These are phyloP conservation scores for Tephrocybe rancida DNA, from an alignment of 768 basidiomycete species.

Conservation along the genomic window DNA sequence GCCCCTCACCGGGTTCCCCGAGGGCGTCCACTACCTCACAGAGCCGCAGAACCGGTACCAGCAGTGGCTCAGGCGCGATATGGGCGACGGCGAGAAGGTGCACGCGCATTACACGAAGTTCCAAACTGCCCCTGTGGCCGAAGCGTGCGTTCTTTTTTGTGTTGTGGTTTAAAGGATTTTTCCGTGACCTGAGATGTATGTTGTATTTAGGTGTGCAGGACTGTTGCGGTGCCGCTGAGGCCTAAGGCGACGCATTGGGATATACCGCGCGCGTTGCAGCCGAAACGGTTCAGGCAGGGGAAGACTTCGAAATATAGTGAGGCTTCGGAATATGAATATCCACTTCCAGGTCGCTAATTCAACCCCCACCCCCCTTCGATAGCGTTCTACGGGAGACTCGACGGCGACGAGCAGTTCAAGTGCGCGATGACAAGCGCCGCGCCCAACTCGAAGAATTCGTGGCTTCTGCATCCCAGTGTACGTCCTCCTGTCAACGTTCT, in stretches of 20 bases:
- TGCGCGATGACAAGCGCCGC: slow-evolving; percentile 62
- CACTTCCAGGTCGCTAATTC: no score
- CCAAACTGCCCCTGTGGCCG: slow-evolving; percentile 43
- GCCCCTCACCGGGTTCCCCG: slow-evolving; percentile 47
- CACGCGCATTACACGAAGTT: slow-evolving; percentile 58
- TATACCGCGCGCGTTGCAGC: slow-evolving; percentile 31
- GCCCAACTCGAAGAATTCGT: slow-evolving; percentile 52
- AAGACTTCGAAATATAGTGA: no score
- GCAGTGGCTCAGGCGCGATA: slow-evolving; percentile 28
- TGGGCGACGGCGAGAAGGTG: slow-evolving; percentile 37
- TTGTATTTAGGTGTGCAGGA: slow-evolving; percentile 31
- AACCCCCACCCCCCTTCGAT: not conserved
- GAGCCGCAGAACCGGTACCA: slow-evolving; percentile 51
- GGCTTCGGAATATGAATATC: no score
- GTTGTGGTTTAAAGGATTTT: no score
- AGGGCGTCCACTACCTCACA: slow-evolving; percentile 41
- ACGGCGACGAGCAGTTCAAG: slow-evolving; percentile 52
- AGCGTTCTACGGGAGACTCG: slow-evolving; percentile 63
- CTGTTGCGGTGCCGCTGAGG: slow-evolving; percentile 54
- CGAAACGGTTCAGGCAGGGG: slow-evolving; percentile 8
- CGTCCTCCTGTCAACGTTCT: slow-evolving; percentile 6
- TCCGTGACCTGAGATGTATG: not conserved
- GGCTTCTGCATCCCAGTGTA: slow-evolving; percentile 46
- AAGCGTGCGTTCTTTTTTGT: slow-evolving; percentile 44
- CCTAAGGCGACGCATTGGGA: slow-evolving; percentile 54